These are phyloP conservation scores for Spathaspora gorwiae DNA, from an alignment of 805 yeast species.

Conservation along the genomic window DNA sequence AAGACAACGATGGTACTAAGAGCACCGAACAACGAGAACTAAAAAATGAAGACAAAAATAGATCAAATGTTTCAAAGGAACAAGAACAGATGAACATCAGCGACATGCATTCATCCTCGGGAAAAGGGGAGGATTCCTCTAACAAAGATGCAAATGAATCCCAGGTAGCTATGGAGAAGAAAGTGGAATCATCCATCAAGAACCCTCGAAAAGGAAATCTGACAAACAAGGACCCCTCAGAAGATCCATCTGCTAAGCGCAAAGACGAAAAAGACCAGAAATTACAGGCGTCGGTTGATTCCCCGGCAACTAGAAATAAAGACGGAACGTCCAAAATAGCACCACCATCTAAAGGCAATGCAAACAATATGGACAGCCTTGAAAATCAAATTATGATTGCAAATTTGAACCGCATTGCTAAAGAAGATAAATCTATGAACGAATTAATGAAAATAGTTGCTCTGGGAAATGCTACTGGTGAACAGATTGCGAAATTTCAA, in stretches of 20 bases:
- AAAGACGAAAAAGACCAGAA: neutral
- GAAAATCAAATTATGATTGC: slow-evolving; percentile 80
- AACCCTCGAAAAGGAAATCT: too few species aligned
- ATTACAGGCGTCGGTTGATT: slow-evolving; percentile 9
- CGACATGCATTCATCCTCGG: too few species aligned
- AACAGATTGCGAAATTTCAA: slow-evolving; percentile 75
- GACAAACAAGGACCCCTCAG: too few species aligned
- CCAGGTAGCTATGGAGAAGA: neutral
- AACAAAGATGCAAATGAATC: neutral
- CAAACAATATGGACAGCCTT: slow-evolving; percentile 47
- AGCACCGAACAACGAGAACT: neutral
- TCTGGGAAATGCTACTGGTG: slow-evolving; percentile 66
- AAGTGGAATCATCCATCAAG: too few species aligned
- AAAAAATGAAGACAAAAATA: too few species aligned
- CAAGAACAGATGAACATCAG: too few species aligned
- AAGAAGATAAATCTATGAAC: slow-evolving; percentile 62
- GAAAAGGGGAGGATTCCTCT: too few species aligned
- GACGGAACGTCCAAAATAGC: neutral
- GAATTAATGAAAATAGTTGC: slow-evolving; percentile 83
- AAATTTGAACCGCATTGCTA: slow-evolving; percentile 78
- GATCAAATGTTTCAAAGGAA: too few species aligned
- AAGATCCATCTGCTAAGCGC: neutral
- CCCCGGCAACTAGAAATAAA: too few species aligned
- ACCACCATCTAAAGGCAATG: slow-evolving; percentile 8
- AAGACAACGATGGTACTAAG: neutral